Evolutionary conservation across 495 filamentous ascomycete genomes (phyloP).

Genomic region (Extremus antarcticus): DNA sequence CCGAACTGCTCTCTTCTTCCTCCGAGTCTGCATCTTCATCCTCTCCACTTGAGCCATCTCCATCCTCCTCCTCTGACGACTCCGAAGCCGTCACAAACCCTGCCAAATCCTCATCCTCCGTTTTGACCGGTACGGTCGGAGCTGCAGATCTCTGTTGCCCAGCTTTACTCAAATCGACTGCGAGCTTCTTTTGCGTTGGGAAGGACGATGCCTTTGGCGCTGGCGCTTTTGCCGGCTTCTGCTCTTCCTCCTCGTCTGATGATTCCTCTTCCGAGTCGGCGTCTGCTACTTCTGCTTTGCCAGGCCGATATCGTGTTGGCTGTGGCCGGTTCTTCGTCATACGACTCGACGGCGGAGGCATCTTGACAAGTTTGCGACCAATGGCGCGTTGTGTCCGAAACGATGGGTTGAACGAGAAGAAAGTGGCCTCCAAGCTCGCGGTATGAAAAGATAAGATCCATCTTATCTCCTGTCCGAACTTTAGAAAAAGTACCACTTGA

Average conservation of each 20-base stretch:
- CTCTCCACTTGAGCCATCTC: conserved; percentile 10
- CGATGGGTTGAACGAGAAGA: no score
- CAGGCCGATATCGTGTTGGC: conserved; percentile 74
- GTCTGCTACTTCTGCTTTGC: conserved; percentile 65
- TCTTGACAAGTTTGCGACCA: conserved; percentile 31
- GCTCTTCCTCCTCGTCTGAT: conserved; percentile 40
- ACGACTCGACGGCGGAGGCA: conserved; percentile 61
- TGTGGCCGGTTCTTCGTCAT: conserved; percentile 90
- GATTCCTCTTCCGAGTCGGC: conserved; percentile 52
- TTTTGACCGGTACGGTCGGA: conserved; percentile 38
- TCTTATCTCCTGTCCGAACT: no score
- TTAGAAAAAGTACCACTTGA: no score
- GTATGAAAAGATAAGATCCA: no score
- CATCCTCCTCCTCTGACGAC: conserved; percentile 15
- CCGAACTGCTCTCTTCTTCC: conserved; percentile 49
- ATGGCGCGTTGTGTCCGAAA: no score
- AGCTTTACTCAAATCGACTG: conserved; percentile 53
- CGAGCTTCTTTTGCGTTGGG: conserved; percentile 35
- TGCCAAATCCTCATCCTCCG: conserved; percentile 37
- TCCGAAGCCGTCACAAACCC: conserved; percentile 29
- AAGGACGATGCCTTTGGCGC: conserved; percentile 49
- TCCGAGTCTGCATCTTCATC: conserved; percentile 7
- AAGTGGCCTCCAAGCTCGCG: no score
- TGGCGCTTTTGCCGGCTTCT: conserved; percentile 33
- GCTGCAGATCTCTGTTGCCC: conserved; percentile 47